phyloP scores from a whole-genome alignment of 2,329 filamentous ascomycete genomes.

The Aspergillus cejpii region DNA sequence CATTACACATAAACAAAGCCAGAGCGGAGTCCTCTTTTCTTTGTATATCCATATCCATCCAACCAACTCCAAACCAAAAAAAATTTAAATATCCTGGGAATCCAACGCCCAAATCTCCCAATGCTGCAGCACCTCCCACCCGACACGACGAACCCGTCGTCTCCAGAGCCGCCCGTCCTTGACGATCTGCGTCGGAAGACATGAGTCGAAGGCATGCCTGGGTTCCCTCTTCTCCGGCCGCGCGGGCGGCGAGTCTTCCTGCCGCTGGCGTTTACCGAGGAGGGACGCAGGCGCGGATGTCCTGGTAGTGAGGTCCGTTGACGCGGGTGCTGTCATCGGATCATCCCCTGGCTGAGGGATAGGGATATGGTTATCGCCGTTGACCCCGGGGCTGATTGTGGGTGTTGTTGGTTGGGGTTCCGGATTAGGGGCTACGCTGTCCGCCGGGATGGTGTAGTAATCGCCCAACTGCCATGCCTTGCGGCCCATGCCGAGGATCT shows the following conservation, averaged over 20 bases:
- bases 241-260: constrained; percentile 6
- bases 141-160: constrained; percentile 32
- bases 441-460: constrained; percentile 30
- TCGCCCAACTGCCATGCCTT: constrained; percentile 36
- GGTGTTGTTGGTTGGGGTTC: constrained; percentile 15
- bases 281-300: constrained; percentile 2
- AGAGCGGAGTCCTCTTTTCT: too few relatives aligned
- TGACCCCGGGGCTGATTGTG: constrained; percentile 5
- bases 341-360: background rate
- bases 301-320: background rate
- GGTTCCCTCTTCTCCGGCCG: background rate
- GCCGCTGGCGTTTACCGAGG: constrained; percentile 20
- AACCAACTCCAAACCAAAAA: too few relatives aligned
- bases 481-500: constrained; percentile 35
- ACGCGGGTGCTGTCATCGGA: background rate
- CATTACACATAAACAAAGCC: too few relatives aligned
- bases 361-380: background rate
- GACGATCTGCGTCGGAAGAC: constrained; percentile 6
- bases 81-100: constrained; percentile 34
- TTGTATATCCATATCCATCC: too few relatives aligned
- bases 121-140: constrained; percentile 37
- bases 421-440: constrained; percentile 1
- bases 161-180: constrained; percentile 25
- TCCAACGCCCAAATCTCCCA: constrained; percentile 44
- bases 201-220: constrained; percentile 7